These are phyloP conservation scores for Mycena chlorophos DNA, from an alignment of 768 basidiomycete genomes.

Conservation along the genomic window DNA sequence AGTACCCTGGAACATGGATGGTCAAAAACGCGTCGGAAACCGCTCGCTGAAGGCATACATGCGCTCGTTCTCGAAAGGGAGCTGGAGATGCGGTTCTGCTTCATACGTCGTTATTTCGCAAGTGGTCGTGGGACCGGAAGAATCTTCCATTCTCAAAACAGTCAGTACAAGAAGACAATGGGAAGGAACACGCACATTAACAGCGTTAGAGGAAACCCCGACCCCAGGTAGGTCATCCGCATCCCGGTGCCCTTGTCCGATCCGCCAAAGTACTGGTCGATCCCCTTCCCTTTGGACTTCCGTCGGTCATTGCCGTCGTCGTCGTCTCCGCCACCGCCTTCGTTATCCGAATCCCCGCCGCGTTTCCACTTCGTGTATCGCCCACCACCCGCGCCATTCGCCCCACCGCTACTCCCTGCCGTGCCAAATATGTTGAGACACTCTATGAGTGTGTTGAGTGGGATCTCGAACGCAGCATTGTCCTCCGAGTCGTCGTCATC, in stretches of 20 bases:
- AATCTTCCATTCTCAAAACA: conserved; percentile 65
- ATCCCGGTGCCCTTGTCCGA: conserved; percentile 75
- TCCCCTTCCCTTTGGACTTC: conserved; percentile 32
- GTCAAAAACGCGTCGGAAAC: not conserved
- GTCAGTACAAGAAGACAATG: not conserved
- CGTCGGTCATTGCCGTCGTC: conserved; percentile 36
- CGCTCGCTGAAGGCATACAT: conserved; percentile 43
- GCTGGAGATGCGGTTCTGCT: conserved; percentile 76
- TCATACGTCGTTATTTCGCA: conserved; percentile 88
- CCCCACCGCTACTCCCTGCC: conserved; percentile 47
- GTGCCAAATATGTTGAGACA: conserved; percentile 94
- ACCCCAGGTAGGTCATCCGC: conserved; percentile 79
- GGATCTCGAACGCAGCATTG: conserved; percentile 72
- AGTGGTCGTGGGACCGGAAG: conserved; percentile 77
- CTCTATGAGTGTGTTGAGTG: conserved; percentile 80
- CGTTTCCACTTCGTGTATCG: conserved; percentile 53
- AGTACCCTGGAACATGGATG: conserved; percentile 53
- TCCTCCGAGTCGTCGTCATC: conserved; percentile 30
- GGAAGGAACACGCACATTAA: conserved; percentile 61
- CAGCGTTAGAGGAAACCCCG: conserved; percentile 75
- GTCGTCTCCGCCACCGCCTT: conserved; percentile 38
- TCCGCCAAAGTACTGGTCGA: conserved; percentile 62
- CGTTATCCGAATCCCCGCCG: conserved; percentile 48
- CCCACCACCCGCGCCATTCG: conserved; percentile 27
- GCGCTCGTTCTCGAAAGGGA: conserved; percentile 70